Evolutionary conservation across 2,329 filamentous ascomycete genomes (phyloP), one percentile per base, ranked within the genome.

Genomic region (Bipolaris gigantea): DNA sequence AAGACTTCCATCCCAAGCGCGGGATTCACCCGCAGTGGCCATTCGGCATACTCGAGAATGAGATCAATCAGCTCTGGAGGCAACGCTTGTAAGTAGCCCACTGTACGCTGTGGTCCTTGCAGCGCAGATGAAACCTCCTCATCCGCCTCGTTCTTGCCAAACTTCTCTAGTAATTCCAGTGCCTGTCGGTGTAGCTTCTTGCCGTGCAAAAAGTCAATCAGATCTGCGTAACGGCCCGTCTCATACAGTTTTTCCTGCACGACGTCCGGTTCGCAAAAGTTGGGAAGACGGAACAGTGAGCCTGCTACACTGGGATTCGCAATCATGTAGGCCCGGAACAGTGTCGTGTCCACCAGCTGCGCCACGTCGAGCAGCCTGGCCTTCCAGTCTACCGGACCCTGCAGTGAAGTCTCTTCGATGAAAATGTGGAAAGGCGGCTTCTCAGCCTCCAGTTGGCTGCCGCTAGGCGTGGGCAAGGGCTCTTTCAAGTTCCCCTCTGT

Each of bases 131-230:
- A 69, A 7, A 77, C 72, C 45, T 79, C 70, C 25, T 78, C 75
- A 19, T 77, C 77, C 1, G 76, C 77, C 53, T 80, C 75, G 38
- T 76, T 77, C 56, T 76, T 83, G 16, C 93, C 93, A 63, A 97
- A 97, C 59, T 87, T 89, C 63, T 85, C 84, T 0, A 99, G 81
- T 27, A 97, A 78, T 61, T 91, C 89, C 16, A 99, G 77, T 0
- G 94, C 93, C 68, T 95, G 87, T 16, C 88, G 85, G 74, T 99
- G 94, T 36, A 97, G 82, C 73, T 89, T 92, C 77, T 99, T 99
- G 59, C 94, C 94, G 66, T 95, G 91, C 63, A 97, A 87, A 71
- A 99, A 99, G 73, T 97, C 93, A n/a, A 99, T 92, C 1, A 99
- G 80, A 75, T 97, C 93, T 47, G 88, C 93, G 74, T 96, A 97